Evolutionary conservation across 129 eudicot genomes (phyloP).

Genomic region (Tagetes erecta): DNA sequence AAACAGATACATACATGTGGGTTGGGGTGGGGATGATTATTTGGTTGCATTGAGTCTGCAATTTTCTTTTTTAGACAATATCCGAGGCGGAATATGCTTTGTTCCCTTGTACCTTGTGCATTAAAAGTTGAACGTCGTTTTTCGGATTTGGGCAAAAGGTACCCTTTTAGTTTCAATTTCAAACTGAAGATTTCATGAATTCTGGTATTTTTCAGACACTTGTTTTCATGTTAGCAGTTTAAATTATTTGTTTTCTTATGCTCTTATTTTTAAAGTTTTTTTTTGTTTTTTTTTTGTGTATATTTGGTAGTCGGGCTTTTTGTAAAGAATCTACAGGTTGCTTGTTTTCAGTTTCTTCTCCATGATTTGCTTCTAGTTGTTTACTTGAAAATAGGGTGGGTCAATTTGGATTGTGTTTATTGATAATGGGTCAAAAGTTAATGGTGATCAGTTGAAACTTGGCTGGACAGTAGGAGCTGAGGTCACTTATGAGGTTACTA

Average conservation of each 20-base stretch:
- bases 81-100: slow-evolving; percentile 18
- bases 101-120: slow-evolving; percentile 27
- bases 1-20: slow-evolving; percentile 17
- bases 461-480: no score
- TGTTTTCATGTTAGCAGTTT: slow-evolving; percentile 19
- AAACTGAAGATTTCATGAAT: slow-evolving; percentile 16
- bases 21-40: background rate
- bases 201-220: slow-evolving; percentile 19
- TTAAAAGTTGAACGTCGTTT: slow-evolving; percentile 26
- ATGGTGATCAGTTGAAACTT: no score
- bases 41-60: slow-evolving; percentile 34
- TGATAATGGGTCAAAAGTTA: background rate
- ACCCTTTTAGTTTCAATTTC: slow-evolving; percentile 20
- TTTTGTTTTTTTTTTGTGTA: slow-evolving; percentile 9
- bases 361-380: background rate
- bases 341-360: slow-evolving; percentile 9
- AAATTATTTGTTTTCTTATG: slow-evolving; percentile 4
- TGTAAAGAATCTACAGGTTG: slow-evolving; percentile 21
- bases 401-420: background rate
- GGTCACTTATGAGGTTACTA: no score
- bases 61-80: slow-evolving; percentile 22
- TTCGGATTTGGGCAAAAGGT: slow-evolving; percentile 21
- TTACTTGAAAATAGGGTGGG: background rate
- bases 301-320: slow-evolving; percentile 22
- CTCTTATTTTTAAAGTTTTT: background rate